Base-by-base conservation (phyloP, 208 protist species). In the Leptomonas pyrrhocoris region DNA sequence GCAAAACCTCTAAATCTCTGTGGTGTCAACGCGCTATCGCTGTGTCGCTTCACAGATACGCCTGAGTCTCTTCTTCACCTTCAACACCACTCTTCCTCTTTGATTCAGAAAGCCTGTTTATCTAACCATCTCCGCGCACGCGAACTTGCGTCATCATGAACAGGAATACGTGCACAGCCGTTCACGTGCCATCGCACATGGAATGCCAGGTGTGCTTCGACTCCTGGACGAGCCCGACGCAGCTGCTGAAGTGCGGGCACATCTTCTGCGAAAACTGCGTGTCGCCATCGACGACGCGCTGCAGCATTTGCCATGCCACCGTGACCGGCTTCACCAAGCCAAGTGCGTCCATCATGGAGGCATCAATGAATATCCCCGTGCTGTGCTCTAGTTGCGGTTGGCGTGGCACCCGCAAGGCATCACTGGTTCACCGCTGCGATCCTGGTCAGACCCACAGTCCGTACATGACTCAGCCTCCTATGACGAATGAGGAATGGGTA, bases 331-430 rank as follows among this genome's bases (percentile, higher is more conserved):
- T 72, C 27, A 64, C 73, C 40, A 57, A 57, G 34, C 79, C 84
- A 1, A 72, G 59, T 28, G 60, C 74, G 13, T 65, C 53, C 11
- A 79, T 92, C 40, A 11, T 78, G 0, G 57, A 80, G 38, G 74
- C 75, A 30, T 75, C 77, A 8, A 50, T 76, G 51, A 48, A 69
- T 13, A 74, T 92, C 15, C 71, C 78, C 25, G 89, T 94, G 30
- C 60, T 89, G 68, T 94, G 89, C 78, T 79, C 79, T 16, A 88
- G 81, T 64, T 94, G 89, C 59, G 85, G 85, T 8, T 94, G 89
- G 89, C 57, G 76, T 25, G 89, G 89, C 40, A 80, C 82, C 50
- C 81, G 89, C 21, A 77, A 81, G 53, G 73, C 73, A 2, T 77
- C 85, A 0, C 56, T 79, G 45, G 36, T 49, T 8, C 88, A 94